phyloP scores from a whole-genome alignment of 441 rosid genomes.

The Adansonia grandidieri region DNA sequence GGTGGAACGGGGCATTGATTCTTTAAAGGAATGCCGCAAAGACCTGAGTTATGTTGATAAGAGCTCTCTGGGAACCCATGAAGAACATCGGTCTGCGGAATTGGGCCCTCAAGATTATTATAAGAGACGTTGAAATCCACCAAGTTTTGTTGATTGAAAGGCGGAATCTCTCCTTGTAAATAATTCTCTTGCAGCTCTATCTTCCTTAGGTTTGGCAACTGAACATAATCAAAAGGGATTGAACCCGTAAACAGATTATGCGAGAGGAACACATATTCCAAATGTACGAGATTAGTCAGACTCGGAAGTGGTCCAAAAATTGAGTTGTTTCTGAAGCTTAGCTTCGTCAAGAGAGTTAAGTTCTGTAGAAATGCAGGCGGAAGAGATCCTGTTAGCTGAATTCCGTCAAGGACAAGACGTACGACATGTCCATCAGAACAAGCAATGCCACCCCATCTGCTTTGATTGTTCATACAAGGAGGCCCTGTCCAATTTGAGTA shows the following conservation, averaged over 20 bases:
- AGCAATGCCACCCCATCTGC: conserved; percentile 55
- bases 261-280: conserved; percentile 45
- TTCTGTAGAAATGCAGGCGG: conserved; percentile 44
- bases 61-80: conserved; percentile 42
- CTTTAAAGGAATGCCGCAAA: conserved; percentile 53
- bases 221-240: conserved; percentile 44
- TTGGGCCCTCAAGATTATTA: conserved; percentile 48
- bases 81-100: conserved; percentile 47
- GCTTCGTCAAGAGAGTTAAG: conserved; percentile 45
- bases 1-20: conserved; percentile 37
- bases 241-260: conserved; percentile 46
- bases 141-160: conserved; percentile 47
- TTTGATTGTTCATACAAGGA: conserved; percentile 41
- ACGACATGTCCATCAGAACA: conserved; percentile 53
- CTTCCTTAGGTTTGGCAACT: conserved; percentile 36
- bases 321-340: conserved; percentile 50
- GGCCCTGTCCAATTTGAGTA: conserved; percentile 57
- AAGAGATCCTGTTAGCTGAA: conserved; percentile 49
- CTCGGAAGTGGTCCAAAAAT: conserved; percentile 47
- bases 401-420: conserved; percentile 49
- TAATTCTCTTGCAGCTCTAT: conserved; percentile 53
- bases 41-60: conserved; percentile 45
- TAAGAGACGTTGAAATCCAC: conserved; percentile 51
- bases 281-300: conserved; percentile 36
- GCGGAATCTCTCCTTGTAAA: conserved; percentile 47